Base-by-base conservation (phyloP, 1,139 yeast genomes). In the Geotrichum carabidarum region DNA sequence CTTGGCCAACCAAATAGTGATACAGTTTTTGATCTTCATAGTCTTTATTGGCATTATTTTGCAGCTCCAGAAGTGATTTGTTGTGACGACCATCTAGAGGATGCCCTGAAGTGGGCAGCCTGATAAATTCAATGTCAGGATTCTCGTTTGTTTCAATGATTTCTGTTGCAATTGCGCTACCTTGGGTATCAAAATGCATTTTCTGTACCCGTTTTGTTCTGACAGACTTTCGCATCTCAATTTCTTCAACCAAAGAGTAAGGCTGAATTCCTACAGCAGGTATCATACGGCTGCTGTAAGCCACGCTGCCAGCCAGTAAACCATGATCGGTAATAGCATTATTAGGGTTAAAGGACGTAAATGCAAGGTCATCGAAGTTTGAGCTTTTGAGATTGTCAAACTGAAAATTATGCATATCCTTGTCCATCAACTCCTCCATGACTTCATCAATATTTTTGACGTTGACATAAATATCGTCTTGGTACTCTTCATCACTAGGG, bases 221-320 rank as follows among this genome's bases (percentile, higher is more conserved):
- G 32, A 69, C 71, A n/a, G 68, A 67, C 54, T 70, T 70, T 35
- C 74, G 67, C 54, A 70, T 60, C 57, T 70, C 74, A 42, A 71
- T 57, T 57, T 71, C 74, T 56, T 71, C 74, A 48, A 71, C 67
- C 15, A 71, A 61, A 7, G 72, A 66, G 14, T 65, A 63, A 0
- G 69, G 67, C 45, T 63, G 62, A 4, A 62, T 61, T 2, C 58
- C 60, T 8, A 57, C 59, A 12, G 55, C 50, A 18, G 63, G 60
- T 3, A 48, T 45, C 17, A 61, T 46, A 3, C 57, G 57, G 18
- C 50, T 48, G 37, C 54, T 48, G 42, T 60, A 61, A 4, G 53
- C 27, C 50, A 56, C 31, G 43, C 54, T 32, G 43, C 59, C 57
- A 30, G 55, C 53, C 37, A 53, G 42, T 3, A 56, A 47, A 1